Percentiles rank a stretch among this genome's conserved stretches.
These are phyloP conservation scores for Vitis rupestris DNA, from an alignment of 164 flowering plant species.

Conservation along the genomic window DNA sequence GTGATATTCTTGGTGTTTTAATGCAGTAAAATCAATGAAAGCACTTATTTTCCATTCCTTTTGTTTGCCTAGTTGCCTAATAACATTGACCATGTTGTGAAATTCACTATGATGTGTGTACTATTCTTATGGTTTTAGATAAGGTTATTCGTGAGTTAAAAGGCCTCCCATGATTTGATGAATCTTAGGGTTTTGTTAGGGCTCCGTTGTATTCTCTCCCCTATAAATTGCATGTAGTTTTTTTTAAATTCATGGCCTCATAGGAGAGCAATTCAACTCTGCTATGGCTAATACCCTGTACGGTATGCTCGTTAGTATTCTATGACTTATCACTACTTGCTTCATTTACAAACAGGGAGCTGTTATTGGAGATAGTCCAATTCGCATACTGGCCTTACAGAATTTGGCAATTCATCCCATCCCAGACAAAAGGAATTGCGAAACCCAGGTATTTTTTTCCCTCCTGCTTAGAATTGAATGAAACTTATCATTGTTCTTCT, in stretches of 20 bases:
- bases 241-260: no score
- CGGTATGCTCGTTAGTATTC: neutral
- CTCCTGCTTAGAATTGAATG: no score
- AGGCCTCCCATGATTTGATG: no score
- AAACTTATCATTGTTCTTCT: no score
- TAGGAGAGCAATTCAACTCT: neutral
- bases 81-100: no score
- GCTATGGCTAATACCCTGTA: neutral
- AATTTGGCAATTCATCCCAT: neutral
- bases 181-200: no score
- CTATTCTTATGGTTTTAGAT: no score
- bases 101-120: no score
- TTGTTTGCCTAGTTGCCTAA: neutral
- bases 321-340: neutral
- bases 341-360: conserved; percentile 15
- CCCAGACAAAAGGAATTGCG: neutral
- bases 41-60: neutral
- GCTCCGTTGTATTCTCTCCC: no score
- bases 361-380: conserved; percentile 10
- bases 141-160: no score
- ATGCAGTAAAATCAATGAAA: conserved; percentile 1
- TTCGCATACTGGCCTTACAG: conserved; percentile 15
- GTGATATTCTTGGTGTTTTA: conserved; percentile 8
- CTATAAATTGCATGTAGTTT: no score
- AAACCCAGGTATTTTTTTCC: conserved; percentile 1